Evolutionary conservation across 306 rosid species (phyloP).

Genomic region (Pyrus communis): DNA sequence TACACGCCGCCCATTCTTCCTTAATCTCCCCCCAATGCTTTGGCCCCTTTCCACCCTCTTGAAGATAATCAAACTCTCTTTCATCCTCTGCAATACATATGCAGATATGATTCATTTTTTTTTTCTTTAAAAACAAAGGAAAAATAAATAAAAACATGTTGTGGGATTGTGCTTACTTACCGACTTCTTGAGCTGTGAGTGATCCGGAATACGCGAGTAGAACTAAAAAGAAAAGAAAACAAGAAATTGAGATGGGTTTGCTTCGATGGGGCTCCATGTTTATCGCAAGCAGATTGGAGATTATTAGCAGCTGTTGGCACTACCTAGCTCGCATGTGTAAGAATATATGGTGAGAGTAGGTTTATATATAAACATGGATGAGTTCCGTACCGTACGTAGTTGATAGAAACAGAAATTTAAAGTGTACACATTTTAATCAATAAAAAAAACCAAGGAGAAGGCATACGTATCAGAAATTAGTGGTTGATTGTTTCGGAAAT

Average conservation of each 20-base stretch:
- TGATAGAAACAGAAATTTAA: neutral
- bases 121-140: neutral
- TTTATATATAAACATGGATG: neutral
- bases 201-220: neutral
- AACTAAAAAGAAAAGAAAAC: neutral
- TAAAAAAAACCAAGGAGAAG: neutral
- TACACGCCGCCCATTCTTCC: conserved; percentile 30
- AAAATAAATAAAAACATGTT: neutral
- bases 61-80: conserved; percentile 11
- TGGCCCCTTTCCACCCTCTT: conserved; percentile 19
- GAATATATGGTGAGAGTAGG: neutral
- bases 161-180: neutral
- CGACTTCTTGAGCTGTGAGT: neutral
- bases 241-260: neutral
- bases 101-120: neutral
- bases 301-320: neutral
- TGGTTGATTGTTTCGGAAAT: too few species aligned
- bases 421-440: neutral
- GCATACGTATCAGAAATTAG: too few species aligned
- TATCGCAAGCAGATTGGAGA: neutral
- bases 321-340: too few species aligned
- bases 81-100: conserved; percentile 19
- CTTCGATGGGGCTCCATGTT: neutral
- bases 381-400: neutral
- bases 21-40: conserved; percentile 31